Conservation (phyloP, 1,139 yeast species). For the Candida sanyaensis region DNA sequence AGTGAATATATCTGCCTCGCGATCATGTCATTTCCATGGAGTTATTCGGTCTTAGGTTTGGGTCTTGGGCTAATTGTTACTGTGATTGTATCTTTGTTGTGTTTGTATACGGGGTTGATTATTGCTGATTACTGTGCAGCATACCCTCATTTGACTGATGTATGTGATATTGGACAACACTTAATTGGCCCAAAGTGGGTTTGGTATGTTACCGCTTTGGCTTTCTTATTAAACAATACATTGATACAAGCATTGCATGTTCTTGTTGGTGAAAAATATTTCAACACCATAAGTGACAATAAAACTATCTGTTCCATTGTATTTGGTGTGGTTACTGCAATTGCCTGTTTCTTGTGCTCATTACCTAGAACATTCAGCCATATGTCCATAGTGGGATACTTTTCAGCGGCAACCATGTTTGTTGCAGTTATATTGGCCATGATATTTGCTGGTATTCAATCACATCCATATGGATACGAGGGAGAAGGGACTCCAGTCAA, state of each 20-base stretch:
- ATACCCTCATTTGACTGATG: constrained; percentile 51
- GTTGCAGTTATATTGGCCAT: constrained; percentile 54
- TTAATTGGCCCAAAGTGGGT: constrained; percentile 54
- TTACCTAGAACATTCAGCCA: constrained; percentile 58
- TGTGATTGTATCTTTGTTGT: constrained; percentile 49
- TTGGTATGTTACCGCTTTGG: constrained; percentile 59
- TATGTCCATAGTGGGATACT: constrained; percentile 50
- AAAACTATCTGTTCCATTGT: constrained; percentile 54
- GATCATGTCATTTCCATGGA: constrained; percentile 66
- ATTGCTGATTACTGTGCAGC: constrained; percentile 57
- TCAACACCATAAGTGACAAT: constrained; percentile 53
- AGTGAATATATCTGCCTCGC: constrained; percentile 65
- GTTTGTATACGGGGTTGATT: constrained; percentile 55
- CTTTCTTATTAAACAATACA: constrained; percentile 55
- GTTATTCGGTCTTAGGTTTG: constrained; percentile 58
- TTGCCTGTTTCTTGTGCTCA: constrained; percentile 51
- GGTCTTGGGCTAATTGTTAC: constrained; percentile 61
- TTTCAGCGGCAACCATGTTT: constrained; percentile 59
- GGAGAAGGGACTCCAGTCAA: constrained; percentile 35
- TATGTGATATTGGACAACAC: constrained; percentile 62
- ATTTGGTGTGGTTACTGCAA: constrained; percentile 48
- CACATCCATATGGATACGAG: constrained; percentile 45
- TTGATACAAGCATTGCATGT: constrained; percentile 62
- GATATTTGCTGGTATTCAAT: constrained; percentile 55
- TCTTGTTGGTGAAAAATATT: constrained; percentile 58